Evolutionary conservation across 768 basidiomycete genomes (phyloP).

Genomic region (Leccinum rimulosum): DNA sequence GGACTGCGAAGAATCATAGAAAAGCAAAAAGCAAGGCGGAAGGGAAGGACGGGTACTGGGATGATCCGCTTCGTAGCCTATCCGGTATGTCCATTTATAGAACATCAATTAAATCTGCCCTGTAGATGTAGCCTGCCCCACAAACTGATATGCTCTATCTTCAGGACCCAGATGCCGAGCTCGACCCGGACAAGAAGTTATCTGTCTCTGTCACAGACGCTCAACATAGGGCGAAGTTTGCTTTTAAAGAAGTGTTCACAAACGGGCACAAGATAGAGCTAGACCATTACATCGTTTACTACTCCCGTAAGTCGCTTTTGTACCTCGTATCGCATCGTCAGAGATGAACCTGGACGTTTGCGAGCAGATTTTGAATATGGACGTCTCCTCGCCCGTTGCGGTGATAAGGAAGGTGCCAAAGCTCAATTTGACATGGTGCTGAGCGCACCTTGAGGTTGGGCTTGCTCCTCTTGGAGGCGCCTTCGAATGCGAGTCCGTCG

Average conservation of each 20-base stretch:
- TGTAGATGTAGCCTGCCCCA: not conserved
- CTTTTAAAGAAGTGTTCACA: slow-evolving; percentile 66
- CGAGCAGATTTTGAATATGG: slow-evolving; percentile 83
- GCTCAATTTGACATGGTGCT: slow-evolving; percentile 79
- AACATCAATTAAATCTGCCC: not conserved
- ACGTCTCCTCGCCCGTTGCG: slow-evolving; percentile 68
- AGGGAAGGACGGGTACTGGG: slow-evolving; percentile 68
- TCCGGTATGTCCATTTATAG: slow-evolving; percentile 53
- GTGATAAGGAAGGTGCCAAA: slow-evolving; percentile 57
- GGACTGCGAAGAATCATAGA: slow-evolving; percentile 12
- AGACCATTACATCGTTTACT: slow-evolving; percentile 89
- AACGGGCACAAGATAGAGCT: slow-evolving; percentile 71
- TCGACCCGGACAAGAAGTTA: slow-evolving; percentile 37
- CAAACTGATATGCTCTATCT: not conserved
- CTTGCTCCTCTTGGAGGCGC: slow-evolving; percentile 90
- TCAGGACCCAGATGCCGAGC: slow-evolving; percentile 60
- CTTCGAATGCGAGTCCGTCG: slow-evolving; percentile 92
- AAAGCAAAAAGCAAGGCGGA: slow-evolving; percentile 39
- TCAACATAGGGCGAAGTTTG: slow-evolving; percentile 47
- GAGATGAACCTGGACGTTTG: not conserved
- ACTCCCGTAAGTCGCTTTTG: slow-evolving; percentile 62
- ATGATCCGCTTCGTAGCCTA: slow-evolving; percentile 87
- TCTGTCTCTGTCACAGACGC: slow-evolving; percentile 50
- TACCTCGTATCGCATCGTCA: not conserved
- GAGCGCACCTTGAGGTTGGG: slow-evolving; percentile 85